A percentile compares a stretch with the other conserved stretches of the same genome.
These are phyloP conservation scores for Phytophthora litchii DNA, from an alignment of 352 stramenopile species.

Conservation along the genomic window DNA sequence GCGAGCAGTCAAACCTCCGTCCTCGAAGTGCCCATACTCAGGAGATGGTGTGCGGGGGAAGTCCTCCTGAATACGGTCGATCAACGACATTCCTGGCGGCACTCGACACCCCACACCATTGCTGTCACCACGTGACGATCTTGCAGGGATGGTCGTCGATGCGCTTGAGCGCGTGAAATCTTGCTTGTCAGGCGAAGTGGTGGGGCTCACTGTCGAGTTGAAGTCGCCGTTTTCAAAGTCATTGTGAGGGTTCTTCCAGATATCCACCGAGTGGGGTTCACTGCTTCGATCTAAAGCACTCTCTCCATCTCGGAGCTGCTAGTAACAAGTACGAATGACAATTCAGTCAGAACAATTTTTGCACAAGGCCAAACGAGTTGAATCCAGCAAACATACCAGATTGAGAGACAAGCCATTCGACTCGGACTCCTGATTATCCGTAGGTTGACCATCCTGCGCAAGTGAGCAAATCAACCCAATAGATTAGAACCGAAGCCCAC, in stretches of 20 bases:
- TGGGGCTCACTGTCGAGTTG: constrained; percentile 28
- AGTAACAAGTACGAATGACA: constrained; percentile 3
- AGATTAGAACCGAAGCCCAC: constrained; percentile 12
- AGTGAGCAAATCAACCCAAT: constrained; percentile 10
- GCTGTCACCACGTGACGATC: constrained; percentile 21
- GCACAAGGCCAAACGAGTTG: too few relatives aligned
- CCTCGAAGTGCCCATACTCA: constrained; percentile 51
- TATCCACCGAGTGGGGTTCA: constrained; percentile 25
- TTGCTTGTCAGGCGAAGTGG: constrained; percentile 40
- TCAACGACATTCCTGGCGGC: constrained; percentile 57
- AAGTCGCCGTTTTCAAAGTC: constrained; percentile 34
- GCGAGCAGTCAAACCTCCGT: constrained; percentile 12
- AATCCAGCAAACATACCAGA: constrained; percentile 29
- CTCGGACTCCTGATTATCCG: constrained; percentile 36
- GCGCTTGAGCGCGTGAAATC: constrained; percentile 26
- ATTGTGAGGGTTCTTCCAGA: constrained; percentile 42
- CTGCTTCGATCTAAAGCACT: constrained; percentile 12
- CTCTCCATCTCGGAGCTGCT: constrained; percentile 20
- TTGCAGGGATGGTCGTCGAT: constrained; percentile 10
- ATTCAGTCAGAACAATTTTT: constrained; percentile 8
- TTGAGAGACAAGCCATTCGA: constrained; percentile 21
- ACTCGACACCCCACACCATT: constrained; percentile 26
- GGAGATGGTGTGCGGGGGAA: constrained; percentile 75
- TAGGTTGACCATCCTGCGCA: constrained; percentile 26
- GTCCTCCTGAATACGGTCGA: constrained; percentile 83